Conservation (phyloP, 1,139 yeast species). For the Candida sojae region DNA sequence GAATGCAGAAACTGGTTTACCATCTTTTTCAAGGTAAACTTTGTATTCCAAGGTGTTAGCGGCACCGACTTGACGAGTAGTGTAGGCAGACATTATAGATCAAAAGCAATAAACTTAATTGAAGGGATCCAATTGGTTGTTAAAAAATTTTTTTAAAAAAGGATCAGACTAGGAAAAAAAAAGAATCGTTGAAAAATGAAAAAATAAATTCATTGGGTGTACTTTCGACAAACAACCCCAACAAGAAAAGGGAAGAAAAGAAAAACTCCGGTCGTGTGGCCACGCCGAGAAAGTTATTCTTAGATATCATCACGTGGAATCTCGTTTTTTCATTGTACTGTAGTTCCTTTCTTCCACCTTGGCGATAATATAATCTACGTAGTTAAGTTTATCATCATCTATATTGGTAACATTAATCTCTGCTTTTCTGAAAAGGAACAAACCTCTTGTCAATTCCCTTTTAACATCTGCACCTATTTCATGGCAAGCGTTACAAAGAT, state of each 20-base stretch:
- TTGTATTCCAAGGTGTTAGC: conserved; percentile 89
- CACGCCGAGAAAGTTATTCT: not conserved
- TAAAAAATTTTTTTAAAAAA: conserved; percentile 9
- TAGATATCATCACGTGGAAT: conserved; percentile 3
- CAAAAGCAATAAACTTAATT: not conserved
- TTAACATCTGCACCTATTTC: conserved; percentile 8
- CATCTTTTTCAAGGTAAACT: conserved; percentile 59
- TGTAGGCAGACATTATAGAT: conserved; percentile 56
- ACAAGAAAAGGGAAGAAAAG: not conserved
- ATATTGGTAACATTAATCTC: conserved; percentile 49
- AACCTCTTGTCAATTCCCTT: conserved; percentile 55
- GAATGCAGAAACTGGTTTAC: conserved; percentile 54
- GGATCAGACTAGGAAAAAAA: not conserved
- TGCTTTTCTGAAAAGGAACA: conserved; percentile 54
- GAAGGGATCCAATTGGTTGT: conserved; percentile 6
- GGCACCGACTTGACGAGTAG: conserved; percentile 88
- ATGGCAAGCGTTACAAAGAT: conserved; percentile 19
- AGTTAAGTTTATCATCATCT: conserved; percentile 4
- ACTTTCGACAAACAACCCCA: not conserved
- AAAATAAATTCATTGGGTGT: conserved; percentile 1
- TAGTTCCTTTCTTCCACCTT: not conserved
- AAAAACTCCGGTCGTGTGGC: conserved; percentile 2
- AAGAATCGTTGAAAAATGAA: not conserved
- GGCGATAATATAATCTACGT: conserved; percentile 3
- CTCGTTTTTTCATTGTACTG: not conserved